These are phyloP conservation scores for Trichoderma guizhouense DNA, from an alignment of 2,329 filamentous ascomycete genomes.

Conservation along the genomic window DNA sequence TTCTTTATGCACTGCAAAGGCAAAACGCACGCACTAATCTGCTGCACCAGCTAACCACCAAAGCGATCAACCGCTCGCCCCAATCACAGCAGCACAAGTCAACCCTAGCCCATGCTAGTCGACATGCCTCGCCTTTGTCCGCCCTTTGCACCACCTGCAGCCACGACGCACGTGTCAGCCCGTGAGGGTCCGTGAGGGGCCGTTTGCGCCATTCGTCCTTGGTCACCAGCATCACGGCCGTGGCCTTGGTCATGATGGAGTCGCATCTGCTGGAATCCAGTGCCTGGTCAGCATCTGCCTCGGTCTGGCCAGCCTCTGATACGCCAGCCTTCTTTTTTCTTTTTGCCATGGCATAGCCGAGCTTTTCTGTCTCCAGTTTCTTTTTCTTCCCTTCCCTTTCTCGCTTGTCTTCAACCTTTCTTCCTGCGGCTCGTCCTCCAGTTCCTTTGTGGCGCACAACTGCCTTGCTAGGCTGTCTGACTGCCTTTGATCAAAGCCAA, in stretches of 20 bases:
- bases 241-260: constrained; percentile 9
- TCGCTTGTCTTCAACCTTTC: neutral
- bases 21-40: neutral
- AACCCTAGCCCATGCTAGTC: neutral
- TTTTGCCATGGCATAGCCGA: neutral
- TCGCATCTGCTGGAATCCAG: neutral
- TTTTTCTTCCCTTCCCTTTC: neutral
- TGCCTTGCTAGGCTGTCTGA: neutral
- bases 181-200: constrained; percentile 28
- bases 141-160: constrained; percentile 11
- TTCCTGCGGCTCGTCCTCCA: neutral
- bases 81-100: neutral
- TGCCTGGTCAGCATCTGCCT: constrained; percentile 7
- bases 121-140: neutral
- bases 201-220: constrained; percentile 14
- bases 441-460: constrained; percentile 5
- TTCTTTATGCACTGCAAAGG: neutral
- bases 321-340: neutral
- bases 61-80: neutral
- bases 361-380: neutral
- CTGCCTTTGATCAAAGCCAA: neutral
- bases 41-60: neutral
- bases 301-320: neutral
- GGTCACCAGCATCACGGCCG: constrained; percentile 8
- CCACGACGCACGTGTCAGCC: constrained; percentile 35